These are phyloP conservation scores for Xylaria sp. DNA, from an alignment of 2,329 filamentous ascomycete species.

Conservation along the genomic window DNA sequence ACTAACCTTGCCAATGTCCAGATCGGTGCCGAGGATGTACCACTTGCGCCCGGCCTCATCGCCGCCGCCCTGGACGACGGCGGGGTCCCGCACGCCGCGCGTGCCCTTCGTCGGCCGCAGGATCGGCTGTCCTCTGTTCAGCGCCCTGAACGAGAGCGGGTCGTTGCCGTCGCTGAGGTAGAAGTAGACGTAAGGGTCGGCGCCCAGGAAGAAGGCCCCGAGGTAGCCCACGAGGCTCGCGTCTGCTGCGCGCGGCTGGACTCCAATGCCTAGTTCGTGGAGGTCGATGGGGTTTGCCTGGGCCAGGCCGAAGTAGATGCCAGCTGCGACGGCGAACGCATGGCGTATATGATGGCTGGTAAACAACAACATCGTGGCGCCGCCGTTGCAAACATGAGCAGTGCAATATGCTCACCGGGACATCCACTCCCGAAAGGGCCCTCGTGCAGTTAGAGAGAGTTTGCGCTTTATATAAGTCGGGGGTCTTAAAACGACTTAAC, in stretches of 20 bases:
- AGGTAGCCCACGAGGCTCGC: conserved; percentile 52
- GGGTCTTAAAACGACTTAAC: too few species aligned
- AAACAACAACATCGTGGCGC: background rate
- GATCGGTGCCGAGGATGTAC: conserved; percentile 59
- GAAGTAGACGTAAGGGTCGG: conserved; percentile 56
- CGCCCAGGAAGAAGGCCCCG: conserved; percentile 57
- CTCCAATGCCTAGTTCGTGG: conserved; percentile 24
- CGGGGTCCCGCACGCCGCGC: conserved; percentile 55
- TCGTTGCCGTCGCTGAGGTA: conserved; percentile 58
- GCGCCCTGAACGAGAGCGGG: conserved; percentile 48
- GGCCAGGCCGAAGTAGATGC: conserved; percentile 13
- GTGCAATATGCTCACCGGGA: background rate
- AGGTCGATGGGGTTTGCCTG: conserved; percentile 29
- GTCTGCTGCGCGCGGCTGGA: conserved; percentile 37
- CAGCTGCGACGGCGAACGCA: conserved; percentile 13
- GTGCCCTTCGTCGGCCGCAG: conserved; percentile 54
- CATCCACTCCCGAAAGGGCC: background rate
- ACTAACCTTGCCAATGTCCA: conserved; percentile 51
- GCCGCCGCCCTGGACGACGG: conserved; percentile 51
- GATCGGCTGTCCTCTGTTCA: conserved; percentile 53
- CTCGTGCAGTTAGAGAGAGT: background rate
- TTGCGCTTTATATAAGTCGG: too few species aligned
- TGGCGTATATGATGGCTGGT: background rate
- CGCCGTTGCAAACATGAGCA: background rate
- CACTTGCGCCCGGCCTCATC: conserved; percentile 52